Percentiles rank a stretch among this genome's conserved stretches.
phyloP scores from a whole-genome alignment of 2,329 filamentous ascomycete genomes.

The Blastomyces percursus region DNA sequence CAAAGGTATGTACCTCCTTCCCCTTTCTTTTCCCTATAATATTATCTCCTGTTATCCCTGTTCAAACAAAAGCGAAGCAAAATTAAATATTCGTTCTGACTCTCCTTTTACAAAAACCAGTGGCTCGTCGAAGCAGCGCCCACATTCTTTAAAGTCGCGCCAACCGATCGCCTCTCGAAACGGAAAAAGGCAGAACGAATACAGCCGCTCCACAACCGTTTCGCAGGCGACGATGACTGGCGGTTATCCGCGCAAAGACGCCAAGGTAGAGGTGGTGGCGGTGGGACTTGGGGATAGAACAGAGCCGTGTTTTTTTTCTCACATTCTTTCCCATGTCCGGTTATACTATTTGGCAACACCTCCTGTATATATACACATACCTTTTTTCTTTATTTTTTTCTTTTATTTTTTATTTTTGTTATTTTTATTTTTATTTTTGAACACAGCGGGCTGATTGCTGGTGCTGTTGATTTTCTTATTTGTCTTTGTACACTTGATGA shows the following conservation, averaged over 20 bases:
- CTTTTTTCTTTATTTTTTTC: background rate
- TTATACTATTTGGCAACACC: background rate
- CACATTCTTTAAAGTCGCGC: conserved; percentile 95
- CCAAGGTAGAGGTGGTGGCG: conserved; percentile 72
- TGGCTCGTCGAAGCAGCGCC: conserved; percentile 92
- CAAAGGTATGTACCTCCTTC: conserved; percentile 45
- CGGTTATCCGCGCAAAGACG: conserved; percentile 76
- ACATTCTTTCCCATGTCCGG: background rate
- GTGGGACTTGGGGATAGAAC: conserved; percentile 71
- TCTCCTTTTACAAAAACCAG: conserved; percentile 15
- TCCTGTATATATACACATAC: background rate
- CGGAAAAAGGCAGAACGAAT: conserved; percentile 90
- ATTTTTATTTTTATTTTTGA: no score
- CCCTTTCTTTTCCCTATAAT: background rate
- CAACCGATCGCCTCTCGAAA: conserved; percentile 76
- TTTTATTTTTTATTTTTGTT: no score
- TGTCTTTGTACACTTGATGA: no score
- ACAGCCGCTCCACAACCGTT: conserved; percentile 88
- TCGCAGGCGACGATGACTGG: conserved; percentile 90
- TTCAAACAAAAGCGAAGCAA: conserved; percentile 6
- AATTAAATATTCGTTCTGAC: background rate
- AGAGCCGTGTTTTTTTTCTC: background rate
- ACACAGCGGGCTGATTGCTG: background rate
- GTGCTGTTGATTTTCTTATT: background rate
- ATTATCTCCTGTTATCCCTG: background rate